Evolutionary conservation across 163 green algal species (phyloP), one percentile per base, ranked within the genome.

Genomic region (Trebouxiophyceae sp.): DNA sequence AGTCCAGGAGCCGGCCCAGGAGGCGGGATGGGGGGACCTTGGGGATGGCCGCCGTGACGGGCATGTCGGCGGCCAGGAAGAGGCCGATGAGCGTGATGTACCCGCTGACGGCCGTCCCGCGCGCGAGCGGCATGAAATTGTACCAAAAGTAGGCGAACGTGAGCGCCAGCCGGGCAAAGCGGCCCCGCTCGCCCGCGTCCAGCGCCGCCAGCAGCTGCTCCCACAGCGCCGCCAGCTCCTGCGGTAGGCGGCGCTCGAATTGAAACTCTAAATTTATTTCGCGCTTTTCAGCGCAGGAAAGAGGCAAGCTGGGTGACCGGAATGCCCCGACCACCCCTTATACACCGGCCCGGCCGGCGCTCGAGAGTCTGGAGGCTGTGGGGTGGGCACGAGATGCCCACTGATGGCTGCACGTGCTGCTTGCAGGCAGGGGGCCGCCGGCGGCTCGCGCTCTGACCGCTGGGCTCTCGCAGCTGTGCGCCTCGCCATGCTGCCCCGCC

Each of bases 91-190:
- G 75, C 6, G 81, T 88, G 24, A 88, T 87, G 75, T 95, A 94
- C 46, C 91, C 91, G 55, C 86, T 85, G 3, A 86, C 85, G 16
- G 91, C 91, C 1, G 83, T 93, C 65, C 91, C 90, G 22, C 91
- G 79, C 8, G 89, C 88, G 64, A 97, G 78, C 6, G 91, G 91
- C 90, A 96, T 96, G 84, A 96, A 96, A 77, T 96, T 96, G 81
- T 96, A 97, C 87, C 84, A 87, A 70, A 78, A 83, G 77, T 79
- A 84, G 19, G 70, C 74, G 62, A 75, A 86, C n/a, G 45, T 65
- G 33, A 88, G 69, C 32, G 70, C 63, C 29, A 58, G 44, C n/a
- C 69, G 58, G 0, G 71, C 73, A 33, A 71, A 50, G 4, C 2
- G 54, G 1, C 34, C 54, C n/a, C 50, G 30, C 56, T 83, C 60